phyloP scores from a whole-genome alignment of 306 rosid genomes.

The Cajanus cajan region DNA sequence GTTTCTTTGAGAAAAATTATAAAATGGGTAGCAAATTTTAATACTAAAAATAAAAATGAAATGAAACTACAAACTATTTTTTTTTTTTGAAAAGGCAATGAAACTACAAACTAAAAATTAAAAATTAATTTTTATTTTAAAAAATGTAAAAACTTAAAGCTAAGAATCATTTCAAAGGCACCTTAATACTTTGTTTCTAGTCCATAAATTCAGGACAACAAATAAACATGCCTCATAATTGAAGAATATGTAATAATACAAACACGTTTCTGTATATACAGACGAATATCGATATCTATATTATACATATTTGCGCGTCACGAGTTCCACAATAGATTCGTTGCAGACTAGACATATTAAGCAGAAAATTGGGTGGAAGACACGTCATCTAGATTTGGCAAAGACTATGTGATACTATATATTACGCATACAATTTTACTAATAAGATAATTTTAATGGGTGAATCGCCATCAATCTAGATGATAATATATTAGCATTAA shows the following conservation, averaged over 20 bases:
- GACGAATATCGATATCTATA: neutral
- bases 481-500: neutral
- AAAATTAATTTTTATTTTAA: too few relatives aligned
- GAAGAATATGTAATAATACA: neutral
- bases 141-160: too few relatives aligned
- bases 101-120: too few relatives aligned
- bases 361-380: slow-evolving; percentile 1
- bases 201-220: neutral
- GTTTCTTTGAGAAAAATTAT: too few relatives aligned
- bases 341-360: neutral
- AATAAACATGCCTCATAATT: neutral
- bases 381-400: slow-evolving; percentile 10
- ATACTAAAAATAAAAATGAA: too few relatives aligned
- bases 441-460: slow-evolving; percentile 8
- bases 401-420: neutral
- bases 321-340: neutral
- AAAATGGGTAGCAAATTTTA: too few relatives aligned
- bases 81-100: too few relatives aligned
- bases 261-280: neutral
- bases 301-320: neutral
- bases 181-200: too few relatives aligned
- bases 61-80: too few relatives aligned
- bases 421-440: neutral
- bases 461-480: neutral
- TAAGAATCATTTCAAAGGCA: too few relatives aligned